A percentile compares a stretch with the other conserved stretches of the same genome.
phyloP scores from a whole-genome alignment of 495 filamentous ascomycete species.

The Penicillium angulare region DNA sequence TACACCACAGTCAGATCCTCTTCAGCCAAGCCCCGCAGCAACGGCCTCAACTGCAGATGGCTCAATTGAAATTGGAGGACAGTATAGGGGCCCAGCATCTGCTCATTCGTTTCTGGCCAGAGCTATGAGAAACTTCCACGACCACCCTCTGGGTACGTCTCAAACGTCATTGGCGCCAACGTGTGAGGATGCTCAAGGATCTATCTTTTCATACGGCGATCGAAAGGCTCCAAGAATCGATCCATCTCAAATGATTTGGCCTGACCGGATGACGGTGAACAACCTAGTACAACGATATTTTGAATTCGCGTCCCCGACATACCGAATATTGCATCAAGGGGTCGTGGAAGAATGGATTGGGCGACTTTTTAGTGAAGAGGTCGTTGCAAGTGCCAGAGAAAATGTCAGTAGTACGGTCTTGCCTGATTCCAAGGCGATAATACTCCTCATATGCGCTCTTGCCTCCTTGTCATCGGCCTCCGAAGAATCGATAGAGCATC shows the following conservation, averaged over 20 bases:
- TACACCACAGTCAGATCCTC: background rate
- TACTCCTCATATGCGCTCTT: slow-evolving; percentile 23
- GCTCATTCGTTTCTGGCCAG: slow-evolving; percentile 28
- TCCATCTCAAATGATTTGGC: slow-evolving; percentile 21
- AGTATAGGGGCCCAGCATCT: slow-evolving; percentile 27
- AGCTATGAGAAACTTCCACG: slow-evolving; percentile 15
- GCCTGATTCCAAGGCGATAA: slow-evolving; percentile 8
- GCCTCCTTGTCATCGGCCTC: slow-evolving; percentile 17
- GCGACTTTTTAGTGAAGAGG: slow-evolving; percentile 7
- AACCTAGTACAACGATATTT: slow-evolving; percentile 28
- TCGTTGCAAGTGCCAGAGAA: background rate
- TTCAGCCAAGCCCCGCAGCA: background rate
- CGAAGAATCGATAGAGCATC: slow-evolving; percentile 10
- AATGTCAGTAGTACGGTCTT: background rate
- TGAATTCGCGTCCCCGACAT: slow-evolving; percentile 32
- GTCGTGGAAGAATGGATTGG: slow-evolving; percentile 18
- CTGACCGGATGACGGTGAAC: slow-evolving; percentile 10
- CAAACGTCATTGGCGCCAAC: background rate
- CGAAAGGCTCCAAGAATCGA: slow-evolving; percentile 15
- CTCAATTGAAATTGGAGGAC: slow-evolving; percentile 11
- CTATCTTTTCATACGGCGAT: slow-evolving; percentile 28
- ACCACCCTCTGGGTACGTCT: background rate
- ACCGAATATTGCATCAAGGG: slow-evolving; percentile 27
- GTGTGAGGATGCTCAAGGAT: slow-evolving; percentile 5
- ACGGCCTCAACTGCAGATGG: slow-evolving; percentile 2